Percentiles rank a stretch among this genome's conserved stretches.
phyloP scores from a whole-genome alignment of 2,329 filamentous ascomycete species.

The Cladosporium sphaerospermum region DNA sequence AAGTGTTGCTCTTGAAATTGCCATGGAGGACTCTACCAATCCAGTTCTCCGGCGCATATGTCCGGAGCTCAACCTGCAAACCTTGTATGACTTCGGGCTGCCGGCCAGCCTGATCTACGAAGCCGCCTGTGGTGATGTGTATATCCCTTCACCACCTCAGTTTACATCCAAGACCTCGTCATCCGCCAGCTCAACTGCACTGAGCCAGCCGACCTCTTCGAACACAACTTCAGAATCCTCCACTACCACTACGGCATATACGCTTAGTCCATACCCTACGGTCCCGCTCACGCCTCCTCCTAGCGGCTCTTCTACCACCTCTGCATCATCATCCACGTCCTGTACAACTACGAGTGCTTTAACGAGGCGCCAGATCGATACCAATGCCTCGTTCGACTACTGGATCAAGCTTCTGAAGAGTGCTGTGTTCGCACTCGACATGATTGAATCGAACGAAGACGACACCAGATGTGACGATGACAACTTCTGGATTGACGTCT shows the following conservation, averaged over 20 bases:
- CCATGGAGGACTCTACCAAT: not conserved
- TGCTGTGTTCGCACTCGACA: not conserved
- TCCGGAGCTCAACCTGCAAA: not conserved
- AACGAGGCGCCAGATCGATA: not conserved
- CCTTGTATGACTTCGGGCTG: not conserved
- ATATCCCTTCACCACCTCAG: not conserved
- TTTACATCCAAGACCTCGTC: not conserved
- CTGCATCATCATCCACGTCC: not conserved
- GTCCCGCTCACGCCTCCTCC: not conserved
- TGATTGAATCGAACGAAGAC: not conserved
- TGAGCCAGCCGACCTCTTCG: not conserved
- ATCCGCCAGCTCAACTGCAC: not conserved
- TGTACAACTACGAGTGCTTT: not conserved
- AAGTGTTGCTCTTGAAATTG: not conserved
- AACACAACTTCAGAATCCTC: not conserved
- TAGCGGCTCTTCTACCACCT: not conserved
- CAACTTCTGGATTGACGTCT: conserved; percentile 2
- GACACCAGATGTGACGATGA: not conserved
- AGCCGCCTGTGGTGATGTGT: not conserved
- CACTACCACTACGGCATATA: not conserved
- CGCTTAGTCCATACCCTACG: no score
- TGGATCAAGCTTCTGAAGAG: not conserved
- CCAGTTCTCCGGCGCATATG: not conserved
- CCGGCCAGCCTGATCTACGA: not conserved
- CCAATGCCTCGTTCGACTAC: not conserved